Evolutionary conservation across 2,329 filamentous ascomycete genomes (phyloP), one percentile per base, ranked within the genome.

Genomic region (Grosmannia clavigera): DNA sequence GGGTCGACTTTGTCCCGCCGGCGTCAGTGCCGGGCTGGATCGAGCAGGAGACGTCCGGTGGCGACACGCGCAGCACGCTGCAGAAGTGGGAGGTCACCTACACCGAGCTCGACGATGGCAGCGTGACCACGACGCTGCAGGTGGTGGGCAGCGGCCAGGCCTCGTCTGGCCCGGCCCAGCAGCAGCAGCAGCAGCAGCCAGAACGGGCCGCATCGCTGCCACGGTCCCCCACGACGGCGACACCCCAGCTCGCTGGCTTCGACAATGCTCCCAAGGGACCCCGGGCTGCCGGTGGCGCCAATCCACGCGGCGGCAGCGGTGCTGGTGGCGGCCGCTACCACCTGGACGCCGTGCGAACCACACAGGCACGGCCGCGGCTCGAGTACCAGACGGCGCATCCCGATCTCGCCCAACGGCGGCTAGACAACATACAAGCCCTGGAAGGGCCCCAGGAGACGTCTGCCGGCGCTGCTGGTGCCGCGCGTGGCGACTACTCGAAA

Each of bases 1-100:
- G 87, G 82, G 89, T 90, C 3, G 94, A 99, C 70, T 97, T 94
- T 70, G 80, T 97, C 25, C 92, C 92, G 0, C 81, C 87, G 22
- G 84, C 90, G 31, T 82, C 84, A 64, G 79, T 95, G 4, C 71
- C 75, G 16, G 80, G 81, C 29, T 97, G 91, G 90, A 86, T 95
- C 61, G 79, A 82, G 9, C 79, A 74, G 50, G 90, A 95, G 71
- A 75, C 84, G 66, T 71, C 76, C 3, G 67, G 73, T 10, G 56
- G 59, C 12, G 55, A 58, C 65, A 67, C 77, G 64, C 65, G 75
- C 57, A 55, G 60, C 12, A 57, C 67, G 60, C 22, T 67, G 63
- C 66, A 70, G 69, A 75, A 85, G 29, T 95, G 87, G 84, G 88
- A 92, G 71, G 82, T 95, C 7, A 72, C 79, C 7, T 95, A 95